A percentile compares a stretch with the other conserved stretches of the same genome.
Conservation (phyloP, 2,329 filamentous ascomycete species). For the Penicillium capsulatum region DNA sequence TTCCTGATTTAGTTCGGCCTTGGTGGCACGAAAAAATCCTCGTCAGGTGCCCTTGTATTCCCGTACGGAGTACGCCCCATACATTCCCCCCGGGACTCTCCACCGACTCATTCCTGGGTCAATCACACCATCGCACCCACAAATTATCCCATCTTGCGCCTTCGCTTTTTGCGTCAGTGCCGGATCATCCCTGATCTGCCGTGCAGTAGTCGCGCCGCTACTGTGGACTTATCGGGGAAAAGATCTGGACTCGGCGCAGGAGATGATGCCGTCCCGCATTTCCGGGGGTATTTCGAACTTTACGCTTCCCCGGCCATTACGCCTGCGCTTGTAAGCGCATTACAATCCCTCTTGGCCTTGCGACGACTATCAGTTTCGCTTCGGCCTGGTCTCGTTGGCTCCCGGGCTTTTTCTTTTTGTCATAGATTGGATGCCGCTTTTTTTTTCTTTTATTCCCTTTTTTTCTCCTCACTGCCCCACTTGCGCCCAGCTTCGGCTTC, state of each 20-base stretch:
- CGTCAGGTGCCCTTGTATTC: no score
- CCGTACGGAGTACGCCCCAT: no score
- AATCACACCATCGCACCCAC: constrained; percentile 27
- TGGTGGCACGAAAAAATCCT: neutral
- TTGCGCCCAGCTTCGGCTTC: constrained; percentile 10
- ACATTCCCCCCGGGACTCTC: neutral
- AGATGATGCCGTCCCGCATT: neutral
- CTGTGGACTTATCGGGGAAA: constrained; percentile 7
- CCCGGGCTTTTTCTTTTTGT: neutral
- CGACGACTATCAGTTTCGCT: neutral
- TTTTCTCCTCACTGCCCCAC: constrained; percentile 13
- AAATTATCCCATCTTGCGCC: constrained; percentile 19
- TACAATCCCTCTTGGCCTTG: constrained; percentile 2
- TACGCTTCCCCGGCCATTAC: constrained; percentile 1
- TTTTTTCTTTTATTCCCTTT: constrained; percentile 6
- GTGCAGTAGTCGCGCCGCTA: constrained; percentile 19
- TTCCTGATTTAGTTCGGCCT: neutral
- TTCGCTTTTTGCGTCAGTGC: constrained; percentile 22
- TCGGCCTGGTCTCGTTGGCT: constrained; percentile 1
- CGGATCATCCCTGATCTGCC: constrained; percentile 22
- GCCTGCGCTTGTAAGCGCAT: constrained; percentile 5
- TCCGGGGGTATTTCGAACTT: no score
- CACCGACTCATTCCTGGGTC: neutral
- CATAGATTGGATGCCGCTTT: neutral
- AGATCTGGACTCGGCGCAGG: constrained; percentile 1